A percentile compares a stretch with the other conserved stretches of the same genome.
These are phyloP conservation scores for Xylaria sp. DNA, from an alignment of 2,329 filamentous ascomycete species.

Conservation along the genomic window DNA sequence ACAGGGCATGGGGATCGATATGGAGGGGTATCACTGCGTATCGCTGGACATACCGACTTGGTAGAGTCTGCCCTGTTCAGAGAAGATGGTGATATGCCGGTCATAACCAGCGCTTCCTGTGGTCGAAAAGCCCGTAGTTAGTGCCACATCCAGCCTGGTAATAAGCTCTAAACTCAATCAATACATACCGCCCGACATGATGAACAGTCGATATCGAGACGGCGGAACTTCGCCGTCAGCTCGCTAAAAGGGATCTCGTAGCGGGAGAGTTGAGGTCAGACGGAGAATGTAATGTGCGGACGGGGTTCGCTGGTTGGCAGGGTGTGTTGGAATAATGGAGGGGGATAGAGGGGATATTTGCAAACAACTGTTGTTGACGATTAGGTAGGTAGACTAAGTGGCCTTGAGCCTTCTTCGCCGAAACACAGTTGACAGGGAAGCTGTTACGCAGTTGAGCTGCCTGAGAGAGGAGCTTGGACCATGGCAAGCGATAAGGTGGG, in stretches of 20 bases:
- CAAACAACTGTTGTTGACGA: constrained; percentile 32
- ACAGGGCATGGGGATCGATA: constrained; percentile 32
- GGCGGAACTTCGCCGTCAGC: constrained; percentile 22
- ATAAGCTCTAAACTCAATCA: constrained; percentile 12
- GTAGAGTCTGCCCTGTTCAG: constrained; percentile 96
- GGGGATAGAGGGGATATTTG: constrained; percentile 15
- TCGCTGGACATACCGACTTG: constrained; percentile 86
- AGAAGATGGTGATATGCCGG: constrained; percentile 99
- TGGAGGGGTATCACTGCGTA: constrained; percentile 25
- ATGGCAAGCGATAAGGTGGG: not conserved
- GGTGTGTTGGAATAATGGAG: constrained; percentile 16
- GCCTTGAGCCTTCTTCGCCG: constrained; percentile 31
- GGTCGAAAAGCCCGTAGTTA: constrained; percentile 53
- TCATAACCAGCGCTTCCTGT: constrained; percentile 90
- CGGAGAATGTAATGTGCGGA: not conserved
- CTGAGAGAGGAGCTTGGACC: constrained; percentile 42
- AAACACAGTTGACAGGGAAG: constrained; percentile 32
- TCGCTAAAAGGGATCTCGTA: constrained; percentile 17
- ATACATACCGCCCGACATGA: constrained; percentile 60
- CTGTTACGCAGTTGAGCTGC: constrained; percentile 45
- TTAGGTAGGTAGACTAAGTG: constrained; percentile 26
- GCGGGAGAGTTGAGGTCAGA: not conserved
- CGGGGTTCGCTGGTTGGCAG: constrained; percentile 1
- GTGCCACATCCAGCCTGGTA: constrained; percentile 38
- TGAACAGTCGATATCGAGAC: constrained; percentile 46